Evolutionary conservation across 2,329 filamentous ascomycete genomes (phyloP).

Genomic region (Bipolaris bicolor): DNA sequence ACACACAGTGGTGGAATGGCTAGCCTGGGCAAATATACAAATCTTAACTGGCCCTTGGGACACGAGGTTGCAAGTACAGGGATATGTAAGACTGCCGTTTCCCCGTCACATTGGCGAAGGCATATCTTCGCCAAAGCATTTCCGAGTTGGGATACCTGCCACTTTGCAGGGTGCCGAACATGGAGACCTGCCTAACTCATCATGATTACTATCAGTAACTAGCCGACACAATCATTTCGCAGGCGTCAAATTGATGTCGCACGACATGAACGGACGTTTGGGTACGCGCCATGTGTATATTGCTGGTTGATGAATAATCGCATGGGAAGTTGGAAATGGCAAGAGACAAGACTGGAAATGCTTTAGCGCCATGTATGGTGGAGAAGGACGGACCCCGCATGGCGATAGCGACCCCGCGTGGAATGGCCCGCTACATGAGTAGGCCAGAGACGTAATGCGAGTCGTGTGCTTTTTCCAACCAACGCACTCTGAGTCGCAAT

Average conservation of each 20-base stretch:
- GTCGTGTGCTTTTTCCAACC: not conserved
- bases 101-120: conserved; percentile 17
- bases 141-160: conserved; percentile 34
- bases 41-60: conserved; percentile 24
- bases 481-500: conserved; percentile 7
- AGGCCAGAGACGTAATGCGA: not conserved
- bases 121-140: conserved; percentile 33
- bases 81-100: conserved; percentile 13
- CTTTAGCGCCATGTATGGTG: conserved; percentile 25
- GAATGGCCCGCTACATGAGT: conserved; percentile 10
- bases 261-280: not conserved
- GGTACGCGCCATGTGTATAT: not conserved
- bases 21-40: conserved; percentile 24
- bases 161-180: conserved; percentile 16
- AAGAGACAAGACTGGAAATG: conserved; percentile 10
- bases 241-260: not conserved
- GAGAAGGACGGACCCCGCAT: conserved; percentile 23
- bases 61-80: conserved; percentile 19
- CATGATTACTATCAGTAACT: not conserved
- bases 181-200: conserved; percentile 8
- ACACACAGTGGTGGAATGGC: not conserved
- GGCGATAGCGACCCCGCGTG: conserved; percentile 18
- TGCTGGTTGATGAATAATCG: not conserved
- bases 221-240: not conserved
- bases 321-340: not conserved